Evolutionary conservation across 371 early-diverging fungal species (phyloP).

Genomic region (Nematocida sp.): DNA sequence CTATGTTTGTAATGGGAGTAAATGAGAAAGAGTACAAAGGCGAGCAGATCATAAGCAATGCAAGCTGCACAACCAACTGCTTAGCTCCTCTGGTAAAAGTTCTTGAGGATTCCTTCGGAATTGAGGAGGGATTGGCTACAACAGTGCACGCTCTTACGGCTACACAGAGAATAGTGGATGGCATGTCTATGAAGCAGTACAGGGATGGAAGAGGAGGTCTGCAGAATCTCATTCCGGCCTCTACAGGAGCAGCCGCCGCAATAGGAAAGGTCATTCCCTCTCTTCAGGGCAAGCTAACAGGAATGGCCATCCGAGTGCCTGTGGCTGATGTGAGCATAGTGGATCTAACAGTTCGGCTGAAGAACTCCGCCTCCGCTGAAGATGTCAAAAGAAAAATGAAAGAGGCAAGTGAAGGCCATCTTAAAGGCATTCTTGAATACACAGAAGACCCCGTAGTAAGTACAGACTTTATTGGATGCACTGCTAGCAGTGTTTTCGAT

Average conservation of each 20-base stretch:
- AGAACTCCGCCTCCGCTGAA: conserved; percentile 73
- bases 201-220: conserved; percentile 87
- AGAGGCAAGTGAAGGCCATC: conserved; percentile 70
- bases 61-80: conserved; percentile 99
- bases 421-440: conserved; percentile 86
- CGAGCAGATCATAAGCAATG: conserved; percentile 85
- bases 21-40: conserved; percentile 82
- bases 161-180: conserved; percentile 98
- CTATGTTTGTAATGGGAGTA: conserved; percentile 76
- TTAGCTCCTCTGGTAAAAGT: conserved; percentile 95
- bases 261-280: conserved; percentile 93
- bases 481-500: conserved; percentile 85
- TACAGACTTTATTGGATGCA: conserved; percentile 84
- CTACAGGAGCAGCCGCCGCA: conserved; percentile 98
- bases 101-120: conserved; percentile 82
- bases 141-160: conserved; percentile 96
- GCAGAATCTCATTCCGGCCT: conserved; percentile 96
- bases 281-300: conserved; percentile 89
- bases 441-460: conserved; percentile 94
- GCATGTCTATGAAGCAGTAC: conserved; percentile 91
- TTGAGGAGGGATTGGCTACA: conserved; percentile 81
- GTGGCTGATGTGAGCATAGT: conserved; percentile 94
- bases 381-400: conserved; percentile 44
- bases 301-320: conserved; percentile 88
- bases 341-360: conserved; percentile 84